Base-by-base conservation (phyloP, 805 yeast species). In the Candida parachauliodes region DNA sequence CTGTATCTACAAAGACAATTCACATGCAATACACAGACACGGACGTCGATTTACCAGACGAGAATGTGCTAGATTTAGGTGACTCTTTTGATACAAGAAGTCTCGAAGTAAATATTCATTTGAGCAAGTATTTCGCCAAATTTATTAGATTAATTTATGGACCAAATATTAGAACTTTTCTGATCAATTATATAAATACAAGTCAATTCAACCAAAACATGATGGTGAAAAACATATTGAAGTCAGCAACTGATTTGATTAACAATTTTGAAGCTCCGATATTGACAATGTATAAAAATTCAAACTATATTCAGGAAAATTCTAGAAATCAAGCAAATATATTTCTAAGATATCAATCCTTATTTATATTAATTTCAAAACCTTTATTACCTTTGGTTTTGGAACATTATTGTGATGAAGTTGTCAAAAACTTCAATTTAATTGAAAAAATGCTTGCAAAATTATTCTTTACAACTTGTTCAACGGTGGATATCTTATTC, bases 1-100 rank as follows among this genome's bases (percentile, higher is more conserved):
- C 59, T 8, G 66, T 70, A 70, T 59, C 70, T 2, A 54, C 69
- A 3, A 59, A 60, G 36, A 67, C 71, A 2, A 62, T 65, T 15
- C 68, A 64, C 41, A 60, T 66, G 32, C 65, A 64, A 39, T 65
- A 62, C 47, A 60, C 68, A 4, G 70, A 66, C 39, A 67, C 72
- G 1, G 72, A 67, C 36, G 68, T 65, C 9, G 68, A 65, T 26
- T 52, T 65, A 8, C 72, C 72, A 4, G 39, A 51, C 25, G 71
- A 66, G 43, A 62, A 62, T 42, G 32, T 38, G 9, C 27, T 46
- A 20, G 59, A 52, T 28, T 42, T 64, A 20, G 45, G 49, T 21
- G 69, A 65, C 39, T 32, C 46, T 18, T 66, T 62, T 39, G 59
- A 62, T 40, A 38, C 47, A 8, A 51, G 52, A 24, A 41, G 54